Base-by-base conservation (phyloP, 805 yeast genomes). In the Hyphopichia homilentoma region DNA sequence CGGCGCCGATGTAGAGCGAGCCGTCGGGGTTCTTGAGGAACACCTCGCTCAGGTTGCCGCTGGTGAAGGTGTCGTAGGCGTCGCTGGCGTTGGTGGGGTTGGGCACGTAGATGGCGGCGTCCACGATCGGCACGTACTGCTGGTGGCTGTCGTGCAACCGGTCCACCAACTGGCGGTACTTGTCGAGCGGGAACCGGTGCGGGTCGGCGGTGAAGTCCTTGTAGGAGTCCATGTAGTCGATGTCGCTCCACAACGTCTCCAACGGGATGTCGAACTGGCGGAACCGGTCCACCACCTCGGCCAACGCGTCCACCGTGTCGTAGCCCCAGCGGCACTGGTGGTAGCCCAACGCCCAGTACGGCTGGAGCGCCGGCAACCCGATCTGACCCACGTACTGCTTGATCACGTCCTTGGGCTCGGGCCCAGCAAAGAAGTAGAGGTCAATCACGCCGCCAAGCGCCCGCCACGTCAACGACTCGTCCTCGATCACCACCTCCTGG, bases 281-380 rank as follows among this genome's bases (percentile, higher is more conserved):
- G 34, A 49, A 44, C 24, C 34, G 44, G 21, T 33, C 35, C 12
- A 46, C 54, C 14, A 50, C 54, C 5, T 40, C 43, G 18, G 29
- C 32, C 17, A 50, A 29, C 11, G 35, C 46, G 6, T 35, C 43
- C n/a, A 50, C 27, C 4, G 45, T 37, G 7, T 29, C 17, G 32
- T 50, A 50, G 9, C 56, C 56, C 54, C 55, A 51, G 31, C 51
- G 39, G 33, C 56, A 51, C 32, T 50, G 54, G 27, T 50, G 54
- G 36, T 43, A 51, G 4, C 56, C 56, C 12, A 51, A 35, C 2
- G 52, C 43, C 54, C 56, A 51, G 32, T 51, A 51, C 21, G 56
- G 54, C 32, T 50, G 52, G 30, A 50, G 30, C 4, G 50, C 45
- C 4, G 56, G 56, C 14, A 50, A 38, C 1, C 54, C 54, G 22